Base-by-base conservation (phyloP, 2,329 filamentous ascomycete genomes). In the Fusarium coffeatum region DNA sequence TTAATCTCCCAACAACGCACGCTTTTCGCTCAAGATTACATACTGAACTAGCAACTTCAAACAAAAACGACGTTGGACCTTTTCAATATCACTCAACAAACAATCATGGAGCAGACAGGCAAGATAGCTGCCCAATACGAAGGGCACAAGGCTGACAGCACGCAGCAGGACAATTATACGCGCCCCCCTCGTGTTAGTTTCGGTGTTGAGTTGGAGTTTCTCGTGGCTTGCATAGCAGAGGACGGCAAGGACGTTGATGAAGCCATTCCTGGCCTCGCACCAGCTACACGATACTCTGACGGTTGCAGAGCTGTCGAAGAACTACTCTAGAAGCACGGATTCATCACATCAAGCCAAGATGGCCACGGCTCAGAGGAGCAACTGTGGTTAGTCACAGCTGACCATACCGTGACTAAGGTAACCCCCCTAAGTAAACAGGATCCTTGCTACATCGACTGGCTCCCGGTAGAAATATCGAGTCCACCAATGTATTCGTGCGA, bases 401-500 rank as follows among this genome's bases (percentile, higher is more conserved):
- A 73, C n/a, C 1, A 5, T 8, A 61, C 63, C 10, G 41, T 71
- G 2, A 11, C 9, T 3, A 64, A 71, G 55, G 6, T 8, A 6
- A 22, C 7, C 34, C 3, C 34, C 18, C 18, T 37, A n/a, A 37
- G 6, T n/a, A 37, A 37, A 37, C 34, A 47, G 16, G 13, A 27
- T 18, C 22, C 43, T 15, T n/a, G n/a, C 12, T 25, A 6, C 47
- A 64, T 63, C 6, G 6, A n/a, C 8, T 80, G 76, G 72, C 25
- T 64, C 6, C 55, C 58, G 10, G 34, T 82, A 9, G 78, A 82
- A 58, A 42, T 82, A n/a, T 59, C 70, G 16, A 79, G 77, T 30
- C 80, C 79, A 4, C 77, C 80, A 4, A 59, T 74, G 41, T 80
- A 76, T 72, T 71, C 74, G n/a, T 74, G 51, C 43, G 58, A 74